Base-by-base conservation (phyloP, 1,139 yeast species). In the Yamadazyma epiphylla region DNA sequence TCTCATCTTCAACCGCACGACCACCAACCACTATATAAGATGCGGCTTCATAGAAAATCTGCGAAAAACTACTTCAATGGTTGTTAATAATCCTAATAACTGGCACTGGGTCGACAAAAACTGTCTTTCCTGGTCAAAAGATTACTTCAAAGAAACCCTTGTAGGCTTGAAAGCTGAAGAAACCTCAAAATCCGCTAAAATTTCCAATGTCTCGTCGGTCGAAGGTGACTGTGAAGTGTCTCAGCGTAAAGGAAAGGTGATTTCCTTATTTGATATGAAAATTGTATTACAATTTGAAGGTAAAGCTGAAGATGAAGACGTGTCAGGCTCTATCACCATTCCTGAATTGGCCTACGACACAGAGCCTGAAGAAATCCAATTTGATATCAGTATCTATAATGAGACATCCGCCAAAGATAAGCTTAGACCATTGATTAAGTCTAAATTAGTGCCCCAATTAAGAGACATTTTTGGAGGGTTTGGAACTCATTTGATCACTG, bases 91-190 rank as follows among this genome's bases (percentile, higher is more conserved):
- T 53, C 75, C 75, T 9, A 69, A 69, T 48, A 69, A 69, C 51
- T 69, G 75, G 98, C 98, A 91, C 70, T 91, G 98, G 98, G 97
- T 91, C 41, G 96, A 91, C 62, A 91, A 91, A 60, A 91, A 91
- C 70, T 91, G 98, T 62, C 73, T 89, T 38, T 80, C 76, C 41
- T 91, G 98, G 98, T 72, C 96, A 10, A 77, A 78, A 39, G 71
- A 74, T 27, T 91, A 89, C 57, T 85, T 91, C 55, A 58, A 64
- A 27, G 72, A 74, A 28, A 71, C 76, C 31, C 61, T 88, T 25
- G 63, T 65, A 8, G 80, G 80, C 2, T 43, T 77, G 26, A 40
- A 55, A 5, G 74, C 68, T 1, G 51, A 53, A n/a, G 61, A 62
- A 10, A 63, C 48, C 10, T 59, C 51, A 5, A 53, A 60, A 19